Evolutionary conservation across 148 eudicot species (phyloP).

Genomic region (Polygonum aviculare): DNA sequence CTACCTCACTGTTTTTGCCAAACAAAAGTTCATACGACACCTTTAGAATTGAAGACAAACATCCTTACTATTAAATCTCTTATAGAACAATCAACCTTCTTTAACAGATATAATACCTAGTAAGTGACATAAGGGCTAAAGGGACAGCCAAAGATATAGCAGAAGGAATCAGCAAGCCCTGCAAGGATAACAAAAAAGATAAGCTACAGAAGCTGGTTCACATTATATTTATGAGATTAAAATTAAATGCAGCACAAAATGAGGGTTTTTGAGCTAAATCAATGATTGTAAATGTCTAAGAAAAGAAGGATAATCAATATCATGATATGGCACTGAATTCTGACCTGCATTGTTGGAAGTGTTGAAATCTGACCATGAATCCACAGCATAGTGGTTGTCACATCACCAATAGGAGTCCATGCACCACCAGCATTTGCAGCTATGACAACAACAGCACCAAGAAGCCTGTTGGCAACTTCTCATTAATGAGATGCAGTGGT

Average conservation of each 20-base stretch:
- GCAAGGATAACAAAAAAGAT: slow-evolving; percentile 6
- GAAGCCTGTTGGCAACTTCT: slow-evolving; percentile 46
- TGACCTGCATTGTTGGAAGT: slow-evolving; percentile 79
- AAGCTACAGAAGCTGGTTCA: background rate
- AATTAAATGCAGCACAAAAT: background rate
- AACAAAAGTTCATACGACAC: slow-evolving; percentile 11
- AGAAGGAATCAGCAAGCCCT: slow-evolving; percentile 68
- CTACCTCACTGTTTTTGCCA: slow-evolving; percentile 60
- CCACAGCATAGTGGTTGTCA: slow-evolving; percentile 98
- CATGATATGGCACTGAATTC: slow-evolving; percentile 16
- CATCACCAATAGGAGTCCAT: slow-evolving; percentile 99
- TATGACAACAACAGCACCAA: slow-evolving; percentile 92
- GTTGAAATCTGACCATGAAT: slow-evolving; percentile 98
- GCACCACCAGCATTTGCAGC: slow-evolving; percentile 99
- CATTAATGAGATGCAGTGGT: slow-evolving; percentile 12
- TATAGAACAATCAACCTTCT: background rate
- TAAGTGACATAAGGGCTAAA: slow-evolving; percentile 78
- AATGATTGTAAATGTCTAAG: background rate
- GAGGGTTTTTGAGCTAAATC: background rate
- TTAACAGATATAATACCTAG: slow-evolving; percentile 41
- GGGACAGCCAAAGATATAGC: slow-evolving; percentile 87
- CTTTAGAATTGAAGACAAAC: slow-evolving; percentile 7
- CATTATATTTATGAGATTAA: background rate
- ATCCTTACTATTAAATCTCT: background rate
- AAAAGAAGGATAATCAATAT: slow-evolving; percentile 1